Base-by-base conservation (phyloP, 164 flowering plant species). In the Euptelea pleiosperma region DNA sequence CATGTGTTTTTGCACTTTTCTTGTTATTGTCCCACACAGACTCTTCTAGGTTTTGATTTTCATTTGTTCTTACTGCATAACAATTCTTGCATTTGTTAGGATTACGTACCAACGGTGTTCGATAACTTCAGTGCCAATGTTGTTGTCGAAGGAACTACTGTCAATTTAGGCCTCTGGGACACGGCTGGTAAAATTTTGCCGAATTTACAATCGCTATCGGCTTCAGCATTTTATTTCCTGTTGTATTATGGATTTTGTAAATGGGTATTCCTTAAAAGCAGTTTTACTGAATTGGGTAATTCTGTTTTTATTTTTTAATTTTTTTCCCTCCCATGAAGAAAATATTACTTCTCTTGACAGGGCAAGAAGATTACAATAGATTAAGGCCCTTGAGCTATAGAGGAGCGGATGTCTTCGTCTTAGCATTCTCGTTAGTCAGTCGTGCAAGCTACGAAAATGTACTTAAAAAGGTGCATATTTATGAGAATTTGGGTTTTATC, bases 71-170 rank as follows among this genome's bases (percentile, higher is more conserved):
- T 26, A 22, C 46, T 55, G 46, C 37, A 28, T 63, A 21, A 41
- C 28, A 34, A 42, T 31, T 47, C 12, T 8, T 11, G n/a, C 18
- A 33, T 45, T 61, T 57, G n/a, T 26, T 47, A 70, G 78, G 75
- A 93, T 60, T 93, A 93, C 42, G 66, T 93, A 61, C 98, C 98
- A 26, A 93, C 98, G 0, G 98, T 93, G 67, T 90, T 90, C 66
- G 99, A 93, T 59, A 93, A 93, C 71, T 93, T 93, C 80, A 93
- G 99, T 62, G 99, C 99, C 15, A 93, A 89, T 79, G 97, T 90
- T 51, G 84, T 88, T 18, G 87, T 78, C 53, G 99, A 93, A 67
- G 91, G 93, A 59, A 86, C 73, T 30, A 90, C 95, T 55, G 99
- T 90, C 57, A 93, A 90, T 69, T 79, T 93, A 65, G 99, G 99